A percentile compares a stretch with the other conserved stretches of the same genome.
Conservation (phyloP, 176 grass and related monocot genomes). For the Ensete glaucum region DNA sequence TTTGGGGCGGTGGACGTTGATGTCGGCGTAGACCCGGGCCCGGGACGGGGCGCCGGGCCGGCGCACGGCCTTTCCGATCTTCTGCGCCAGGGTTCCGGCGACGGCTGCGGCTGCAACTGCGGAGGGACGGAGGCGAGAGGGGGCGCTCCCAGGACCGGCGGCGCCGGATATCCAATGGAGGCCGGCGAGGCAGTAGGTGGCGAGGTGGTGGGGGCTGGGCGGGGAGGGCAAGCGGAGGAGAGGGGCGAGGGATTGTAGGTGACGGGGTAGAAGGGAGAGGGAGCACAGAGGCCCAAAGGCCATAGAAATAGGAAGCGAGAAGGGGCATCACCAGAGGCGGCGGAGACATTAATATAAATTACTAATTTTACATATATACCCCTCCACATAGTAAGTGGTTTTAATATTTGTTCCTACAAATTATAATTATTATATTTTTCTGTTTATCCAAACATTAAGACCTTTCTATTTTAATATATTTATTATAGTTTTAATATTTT, state of each 20-base stretch:
- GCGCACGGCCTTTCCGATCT: slow-evolving; percentile 45
- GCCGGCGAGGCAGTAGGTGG: background rate
- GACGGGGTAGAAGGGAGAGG: slow-evolving; percentile 28
- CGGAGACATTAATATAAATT: background rate
- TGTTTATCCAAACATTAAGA: no score
- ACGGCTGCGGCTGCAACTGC: background rate
- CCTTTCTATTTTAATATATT: no score
- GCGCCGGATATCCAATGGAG: slow-evolving; percentile 5
- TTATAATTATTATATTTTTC: no score
- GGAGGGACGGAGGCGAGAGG: slow-evolving; percentile 4
- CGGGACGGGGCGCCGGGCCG: slow-evolving; percentile 42
- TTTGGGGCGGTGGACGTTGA: slow-evolving; percentile 51
- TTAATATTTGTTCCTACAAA: no score
- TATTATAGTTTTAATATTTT: no score
- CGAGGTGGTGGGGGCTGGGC: background rate
- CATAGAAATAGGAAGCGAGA: background rate
- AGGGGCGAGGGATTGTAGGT: background rate
- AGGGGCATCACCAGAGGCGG: slow-evolving; percentile 2
- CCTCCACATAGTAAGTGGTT: no score
- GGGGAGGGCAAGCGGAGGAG: background rate
- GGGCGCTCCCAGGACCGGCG: background rate
- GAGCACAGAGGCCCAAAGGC: slow-evolving; percentile 28
- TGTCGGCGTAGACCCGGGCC: slow-evolving; percentile 56
- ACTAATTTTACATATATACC: no score
- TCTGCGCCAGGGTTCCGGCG: slow-evolving; percentile 36